Conservation (phyloP, 306 rosid species). For the Medicago arabica region DNA sequence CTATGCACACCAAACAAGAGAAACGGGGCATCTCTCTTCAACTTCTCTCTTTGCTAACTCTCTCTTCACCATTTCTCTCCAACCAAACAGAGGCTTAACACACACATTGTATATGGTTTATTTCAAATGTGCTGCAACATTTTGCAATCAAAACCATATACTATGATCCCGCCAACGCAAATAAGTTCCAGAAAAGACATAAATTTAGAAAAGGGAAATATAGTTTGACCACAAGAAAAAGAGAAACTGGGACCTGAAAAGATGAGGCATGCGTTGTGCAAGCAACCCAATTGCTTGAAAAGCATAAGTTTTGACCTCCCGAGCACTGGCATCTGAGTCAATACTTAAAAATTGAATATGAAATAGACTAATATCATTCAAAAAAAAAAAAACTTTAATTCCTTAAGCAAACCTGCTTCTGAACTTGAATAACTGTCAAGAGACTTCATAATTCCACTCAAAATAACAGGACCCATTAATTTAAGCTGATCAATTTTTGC, state of each 20-base stretch:
- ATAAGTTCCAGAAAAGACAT: not conserved
- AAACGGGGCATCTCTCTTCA: no score
- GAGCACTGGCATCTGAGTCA: constrained; percentile 69
- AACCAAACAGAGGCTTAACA: no score
- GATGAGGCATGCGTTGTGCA: constrained; percentile 89
- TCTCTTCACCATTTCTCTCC: no score
- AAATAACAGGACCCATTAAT: constrained; percentile 94
- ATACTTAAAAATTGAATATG: constrained; percentile 38
- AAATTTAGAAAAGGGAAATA: not conserved
- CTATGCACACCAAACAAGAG: no score
- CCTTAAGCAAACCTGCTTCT: constrained; percentile 67
- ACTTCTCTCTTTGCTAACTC: no score
- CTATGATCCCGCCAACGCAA: not conserved
- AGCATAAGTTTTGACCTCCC: constrained; percentile 84
- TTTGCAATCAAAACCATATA: constrained; percentile 31
- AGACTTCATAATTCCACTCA: constrained; percentile 88
- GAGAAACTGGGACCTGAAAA: constrained; percentile 69
- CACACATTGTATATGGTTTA: not conserved
- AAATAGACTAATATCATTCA: constrained; percentile 32
- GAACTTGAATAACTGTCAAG: constrained; percentile 77
- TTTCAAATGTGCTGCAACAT: constrained; percentile 15
- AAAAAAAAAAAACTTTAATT: constrained; percentile 31
- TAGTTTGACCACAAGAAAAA: constrained; percentile 23
- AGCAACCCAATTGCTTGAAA: constrained; percentile 94
- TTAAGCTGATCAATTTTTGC: constrained; percentile 82